Percentiles rank a stretch among this genome's conserved stretches.
These are phyloP conservation scores for Taiwanofungus camphoratus DNA, from an alignment of 1,284 basidiomycete species.

Conservation along the genomic window DNA sequence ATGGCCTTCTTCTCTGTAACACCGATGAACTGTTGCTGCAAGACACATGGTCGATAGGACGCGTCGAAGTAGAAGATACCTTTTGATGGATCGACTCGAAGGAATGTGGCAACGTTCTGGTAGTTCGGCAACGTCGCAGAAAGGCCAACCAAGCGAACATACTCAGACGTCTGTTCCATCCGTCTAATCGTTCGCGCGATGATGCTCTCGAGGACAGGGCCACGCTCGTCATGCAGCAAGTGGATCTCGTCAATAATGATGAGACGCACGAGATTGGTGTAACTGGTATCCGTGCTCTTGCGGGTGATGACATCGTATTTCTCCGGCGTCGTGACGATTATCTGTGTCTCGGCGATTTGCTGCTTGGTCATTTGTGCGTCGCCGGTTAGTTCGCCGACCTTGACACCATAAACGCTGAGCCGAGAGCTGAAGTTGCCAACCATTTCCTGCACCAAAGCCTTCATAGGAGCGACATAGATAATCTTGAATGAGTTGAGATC, in stretches of 20 bases:
- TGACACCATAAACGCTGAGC: slow-evolving; percentile 78
- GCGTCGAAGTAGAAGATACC: slow-evolving; percentile 98
- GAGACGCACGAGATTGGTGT: slow-evolving; percentile 94
- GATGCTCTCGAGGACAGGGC: slow-evolving; percentile 93
- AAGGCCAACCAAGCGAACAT: slow-evolving; percentile 91
- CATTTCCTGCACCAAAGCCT: slow-evolving; percentile 96
- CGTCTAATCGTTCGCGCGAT: slow-evolving; percentile 88
- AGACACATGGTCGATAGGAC: slow-evolving; percentile 87
- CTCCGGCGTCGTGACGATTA: slow-evolving; percentile 98
- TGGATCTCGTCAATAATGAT: slow-evolving; percentile 99
- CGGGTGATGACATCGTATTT: slow-evolving; percentile 99
- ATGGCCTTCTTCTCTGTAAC: slow-evolving; percentile 99
- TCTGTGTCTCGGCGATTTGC: slow-evolving; percentile 95
- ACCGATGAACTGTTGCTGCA: slow-evolving; percentile 97
- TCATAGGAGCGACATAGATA: slow-evolving; percentile 99
- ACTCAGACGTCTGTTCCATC: slow-evolving; percentile 93
- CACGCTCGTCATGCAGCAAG: slow-evolving; percentile 95
- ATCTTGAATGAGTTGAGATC: slow-evolving; percentile 94
- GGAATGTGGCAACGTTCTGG: slow-evolving; percentile 97
- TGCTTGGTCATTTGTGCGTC: slow-evolving; percentile 98
- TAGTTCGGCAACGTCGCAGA: slow-evolving; percentile 98
- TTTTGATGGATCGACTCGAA: slow-evolving; percentile 89
- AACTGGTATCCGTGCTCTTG: slow-evolving; percentile 95
- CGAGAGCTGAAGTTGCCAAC: slow-evolving; percentile 90
- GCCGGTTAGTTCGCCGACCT: slow-evolving; percentile 93